Evolutionary conservation across 2,329 filamentous ascomycete species (phyloP), one percentile per base, ranked within the genome.

Genomic region (Cyphellophora europaea): DNA sequence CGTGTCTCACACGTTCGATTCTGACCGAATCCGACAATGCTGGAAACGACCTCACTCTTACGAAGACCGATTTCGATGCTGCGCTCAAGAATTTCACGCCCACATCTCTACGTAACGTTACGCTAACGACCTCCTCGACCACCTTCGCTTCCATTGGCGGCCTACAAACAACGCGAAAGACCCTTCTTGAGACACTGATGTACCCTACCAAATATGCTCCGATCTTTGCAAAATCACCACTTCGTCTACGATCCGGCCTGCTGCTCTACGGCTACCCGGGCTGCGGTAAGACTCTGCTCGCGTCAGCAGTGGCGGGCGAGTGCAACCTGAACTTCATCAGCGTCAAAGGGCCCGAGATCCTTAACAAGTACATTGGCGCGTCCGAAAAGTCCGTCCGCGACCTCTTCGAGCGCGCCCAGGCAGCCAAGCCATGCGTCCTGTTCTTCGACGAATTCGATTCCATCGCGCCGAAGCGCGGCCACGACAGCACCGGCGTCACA

Each of bases 401-500:
- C 56, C 69, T 98, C 1, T 98, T 98, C 52, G 89, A 94, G 54
- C 77, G 91, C 27, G 91, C 91, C 0, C 79, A 81, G 53, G 89
- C 91, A 3, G 91, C 91, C 4, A 78, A 82, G 40, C 93, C 93
- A 0, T 96, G 91, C 50, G 84, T 98, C 4, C 69, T 98, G 6
- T 98, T 98, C 69, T 98, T 98, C 54, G 91, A 98, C 54, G 91
- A 98, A 57, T 98, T 98, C 53, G 91, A 98, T 62, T 88, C 84
- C 25, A 96, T 98, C 44, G 93, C 93, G 0, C 91, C 91, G 2
- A 98, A 96, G 61, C 76, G 91, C 62, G 91, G 91, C 0, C 91
- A 98, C 55, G 93, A 98, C 57, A 91, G 82, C 2, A 98, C 91
- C 0, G 91, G 93, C 45, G 93, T 98, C n/a, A 98, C 91, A 1